Base-by-base conservation (phyloP, 768 basidiomycete genomes). In the Floccularia luteovirens region DNA sequence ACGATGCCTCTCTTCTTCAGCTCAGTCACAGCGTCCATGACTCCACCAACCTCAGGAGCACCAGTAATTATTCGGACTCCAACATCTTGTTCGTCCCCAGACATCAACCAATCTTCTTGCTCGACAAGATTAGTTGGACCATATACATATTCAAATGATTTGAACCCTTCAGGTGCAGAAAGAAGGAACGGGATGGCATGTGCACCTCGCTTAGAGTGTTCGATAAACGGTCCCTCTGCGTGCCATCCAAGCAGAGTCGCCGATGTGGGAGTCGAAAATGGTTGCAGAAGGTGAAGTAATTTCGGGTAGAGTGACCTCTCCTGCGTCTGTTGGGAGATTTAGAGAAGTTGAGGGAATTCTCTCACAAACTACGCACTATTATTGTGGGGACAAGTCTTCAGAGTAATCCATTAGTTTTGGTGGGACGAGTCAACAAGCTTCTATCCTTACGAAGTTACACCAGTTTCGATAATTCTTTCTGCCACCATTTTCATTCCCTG, bases 181-280 rank as follows among this genome's bases (percentile, higher is more conserved):
- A 75, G 56, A 22, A 89, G 75, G 59, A 77, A 77, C 2, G 75
- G 65, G 2, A 77, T 74, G 1, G 83, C 72, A 55, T 94, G 91
- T 2, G 86, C 88, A 2, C 91, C 91, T 31, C 84, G 79, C 56
- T 90, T 90, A n/a, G 72, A 70, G 28, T 77, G 61, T 40, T 89
- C 81, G 31, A 92, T 70, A 65, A 92, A 93, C 0, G 91, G 90
- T 0, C 91, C 91, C 60, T 94, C 91, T 20, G 75, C 86, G 48
- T 94, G 91, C 82, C 86, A 93, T 20, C 91, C 91, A 10, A 93
- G 73, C 2, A 90, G 58, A 24, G 75, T 80, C 0, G 90, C 89
- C 7, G 82, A 82, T 7, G 48, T 64, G 0, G 75, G 64, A 11
- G 76, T 72, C 11, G 78, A 74, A 52, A 77, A 78, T 1, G 88